Evolutionary conservation across 108 stramenopile genomes (phyloP).

Genomic region (Conticribra weissflogii): DNA sequence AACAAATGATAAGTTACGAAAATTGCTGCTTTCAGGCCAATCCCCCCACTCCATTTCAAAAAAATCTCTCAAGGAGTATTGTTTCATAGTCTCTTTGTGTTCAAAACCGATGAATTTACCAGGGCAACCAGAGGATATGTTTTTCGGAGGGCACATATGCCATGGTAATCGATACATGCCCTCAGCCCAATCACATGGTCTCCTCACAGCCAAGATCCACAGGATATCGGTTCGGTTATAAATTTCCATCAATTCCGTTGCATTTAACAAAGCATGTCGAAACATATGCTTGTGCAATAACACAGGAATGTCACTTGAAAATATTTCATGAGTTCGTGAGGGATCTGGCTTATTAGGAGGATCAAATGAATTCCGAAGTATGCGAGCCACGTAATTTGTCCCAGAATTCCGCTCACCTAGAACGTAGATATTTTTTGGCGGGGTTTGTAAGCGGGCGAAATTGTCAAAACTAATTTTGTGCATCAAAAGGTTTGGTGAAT

Average conservation of each 20-base stretch:
- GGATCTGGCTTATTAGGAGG: conserved; percentile 26
- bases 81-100: conserved; percentile 1
- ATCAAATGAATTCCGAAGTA: conserved; percentile 17
- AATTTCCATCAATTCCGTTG: conserved; percentile 21
- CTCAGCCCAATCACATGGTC: conserved; percentile 43
- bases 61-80: conserved; percentile 23
- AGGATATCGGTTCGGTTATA: conserved; percentile 21
- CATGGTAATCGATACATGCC: conserved; percentile 38
- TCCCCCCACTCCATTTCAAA: conserved; percentile 39
- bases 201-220: conserved; percentile 33
- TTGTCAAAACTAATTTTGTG: no score
- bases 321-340: conserved; percentile 21
- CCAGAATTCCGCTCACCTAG: conserved; percentile 42
- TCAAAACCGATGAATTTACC: conserved; percentile 32
- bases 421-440: conserved; percentile 39
- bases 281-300: conserved; percentile 46
- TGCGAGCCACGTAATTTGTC: conserved; percentile 13
- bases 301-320: conserved; percentile 37
- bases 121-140: conserved; percentile 20
- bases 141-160: conserved; percentile 39
- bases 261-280: conserved; percentile 20
- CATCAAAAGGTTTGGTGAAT: neutral
- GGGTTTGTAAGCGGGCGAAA: neutral
- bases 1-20: conserved; percentile 39
- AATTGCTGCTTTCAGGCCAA: conserved; percentile 37